phyloP scores from a whole-genome alignment of 164 flowering plant genomes.

The Malania oleifera region DNA sequence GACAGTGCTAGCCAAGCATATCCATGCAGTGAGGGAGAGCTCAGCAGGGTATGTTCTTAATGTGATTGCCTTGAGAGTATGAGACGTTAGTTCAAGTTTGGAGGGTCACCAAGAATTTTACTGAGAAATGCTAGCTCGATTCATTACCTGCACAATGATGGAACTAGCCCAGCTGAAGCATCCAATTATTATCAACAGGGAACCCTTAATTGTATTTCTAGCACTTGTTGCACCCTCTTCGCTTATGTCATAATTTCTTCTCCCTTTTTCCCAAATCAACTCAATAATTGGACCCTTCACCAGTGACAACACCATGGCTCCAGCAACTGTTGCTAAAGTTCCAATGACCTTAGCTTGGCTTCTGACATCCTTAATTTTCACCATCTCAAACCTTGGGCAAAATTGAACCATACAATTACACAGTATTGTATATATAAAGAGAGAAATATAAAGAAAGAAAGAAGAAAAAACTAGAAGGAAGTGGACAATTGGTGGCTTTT shows the following conservation, averaged over 20 bases:
- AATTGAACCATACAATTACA: too few species aligned
- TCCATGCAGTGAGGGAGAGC: conserved; percentile 69
- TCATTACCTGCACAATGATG: conserved; percentile 46
- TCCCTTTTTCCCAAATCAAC: conserved; percentile 28
- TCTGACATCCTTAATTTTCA: conserved; percentile 29
- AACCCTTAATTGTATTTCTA: conserved; percentile 40
- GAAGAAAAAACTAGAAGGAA: too few species aligned
- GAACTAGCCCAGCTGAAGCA: conserved; percentile 62
- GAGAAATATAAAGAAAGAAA: too few species aligned
- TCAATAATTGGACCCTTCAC: conserved; percentile 45
- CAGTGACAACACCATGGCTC: conserved; percentile 68
- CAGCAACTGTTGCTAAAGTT: conserved; percentile 54
- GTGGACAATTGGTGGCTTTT: too few species aligned
- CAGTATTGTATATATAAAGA: too few species aligned
- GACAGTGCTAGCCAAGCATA: conserved; percentile 50
- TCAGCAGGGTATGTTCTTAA: conserved; percentile 58
- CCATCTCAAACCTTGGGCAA: conserved; percentile 65
- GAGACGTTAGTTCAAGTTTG: background rate
- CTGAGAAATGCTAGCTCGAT: too few species aligned
- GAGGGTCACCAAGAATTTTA: too few species aligned
- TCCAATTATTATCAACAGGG: conserved; percentile 46
- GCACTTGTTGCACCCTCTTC: conserved; percentile 15
- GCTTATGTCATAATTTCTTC: background rate
- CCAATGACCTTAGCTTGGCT: conserved; percentile 57
- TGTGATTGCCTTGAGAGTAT: conserved; percentile 41